These are phyloP conservation scores for Coffea eugenioides DNA, from an alignment of 257 asterid genomes.

Conservation along the genomic window DNA sequence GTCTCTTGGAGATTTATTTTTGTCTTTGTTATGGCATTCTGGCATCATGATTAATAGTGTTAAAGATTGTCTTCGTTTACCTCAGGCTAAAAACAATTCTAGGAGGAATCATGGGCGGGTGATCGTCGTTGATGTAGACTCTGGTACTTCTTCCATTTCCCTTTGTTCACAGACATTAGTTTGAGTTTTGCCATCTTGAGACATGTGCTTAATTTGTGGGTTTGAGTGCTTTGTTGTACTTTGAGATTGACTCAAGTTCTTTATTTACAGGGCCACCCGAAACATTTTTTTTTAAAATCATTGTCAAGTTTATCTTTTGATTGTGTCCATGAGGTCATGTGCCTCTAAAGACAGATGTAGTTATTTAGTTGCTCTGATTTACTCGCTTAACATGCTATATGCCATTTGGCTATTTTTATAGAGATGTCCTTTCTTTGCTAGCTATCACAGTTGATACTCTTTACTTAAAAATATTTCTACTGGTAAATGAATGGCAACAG, in stretches of 20 bases:
- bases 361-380: neutral
- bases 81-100: conserved; percentile 69
- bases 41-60: conserved; percentile 11
- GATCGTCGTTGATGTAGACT: conserved; percentile 73
- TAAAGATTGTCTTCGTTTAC: conserved; percentile 17
- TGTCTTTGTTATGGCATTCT: conserved; percentile 3
- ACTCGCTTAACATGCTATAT: neutral
- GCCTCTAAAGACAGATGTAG: neutral
- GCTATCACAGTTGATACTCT: neutral
- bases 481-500: neutral
- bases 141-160: conserved; percentile 44
- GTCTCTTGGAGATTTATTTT: neutral
- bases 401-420: neutral
- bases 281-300: neutral
- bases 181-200: neutral
- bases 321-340: neutral
- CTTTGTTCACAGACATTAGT: neutral
- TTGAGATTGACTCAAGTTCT: neutral
- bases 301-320: neutral
- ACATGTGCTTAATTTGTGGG: neutral
- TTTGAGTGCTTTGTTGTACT: neutral
- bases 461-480: neutral
- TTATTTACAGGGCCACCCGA: neutral
- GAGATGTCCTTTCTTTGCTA: neutral
- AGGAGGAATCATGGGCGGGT: conserved; percentile 52